Conservation (phyloP, 345 rosid genomes). For the Salix dunnii region DNA sequence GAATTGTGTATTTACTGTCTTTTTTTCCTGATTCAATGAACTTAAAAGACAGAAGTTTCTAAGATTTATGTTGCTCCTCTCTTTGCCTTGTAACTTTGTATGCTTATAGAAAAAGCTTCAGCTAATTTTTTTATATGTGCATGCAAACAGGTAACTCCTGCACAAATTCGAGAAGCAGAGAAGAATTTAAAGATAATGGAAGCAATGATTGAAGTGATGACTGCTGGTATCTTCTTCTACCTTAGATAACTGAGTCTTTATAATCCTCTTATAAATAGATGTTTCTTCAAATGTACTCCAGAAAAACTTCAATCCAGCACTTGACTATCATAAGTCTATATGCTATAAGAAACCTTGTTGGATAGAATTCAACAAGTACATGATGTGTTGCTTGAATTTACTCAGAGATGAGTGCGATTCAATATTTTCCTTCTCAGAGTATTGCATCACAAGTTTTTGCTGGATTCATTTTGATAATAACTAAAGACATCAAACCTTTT, state of each 20-base stretch:
- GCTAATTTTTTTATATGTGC: not conserved
- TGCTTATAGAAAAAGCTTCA: not conserved
- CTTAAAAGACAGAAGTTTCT: not conserved
- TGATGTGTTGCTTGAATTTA: too few relatives aligned
- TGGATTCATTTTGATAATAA: not conserved
- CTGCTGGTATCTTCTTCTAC: conserved; percentile 58
- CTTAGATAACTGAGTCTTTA: not conserved
- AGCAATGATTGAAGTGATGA: conserved; percentile 90
- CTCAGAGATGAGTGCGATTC: not conserved
- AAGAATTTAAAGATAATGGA: conserved; percentile 82
- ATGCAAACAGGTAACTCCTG: conserved; percentile 67
- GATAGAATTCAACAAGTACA: not conserved
- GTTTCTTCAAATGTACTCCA: not conserved
- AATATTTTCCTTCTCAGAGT: not conserved
- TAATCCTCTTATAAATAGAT: not conserved
- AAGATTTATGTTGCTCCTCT: not conserved
- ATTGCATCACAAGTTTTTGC: not conserved
- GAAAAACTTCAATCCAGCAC: not conserved
- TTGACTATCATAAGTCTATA: not conserved
- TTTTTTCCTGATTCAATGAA: not conserved
- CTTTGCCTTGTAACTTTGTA: not conserved
- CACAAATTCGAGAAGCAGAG: conserved; percentile 93
- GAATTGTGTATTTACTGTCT: not conserved
- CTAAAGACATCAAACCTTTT: not conserved
- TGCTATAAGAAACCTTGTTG: not conserved